Percentiles rank a stretch among this genome's conserved stretches.
Conservation (phyloP, 192 early-diverging fungal species). For the Gryganskiella cystojenkinii region DNA sequence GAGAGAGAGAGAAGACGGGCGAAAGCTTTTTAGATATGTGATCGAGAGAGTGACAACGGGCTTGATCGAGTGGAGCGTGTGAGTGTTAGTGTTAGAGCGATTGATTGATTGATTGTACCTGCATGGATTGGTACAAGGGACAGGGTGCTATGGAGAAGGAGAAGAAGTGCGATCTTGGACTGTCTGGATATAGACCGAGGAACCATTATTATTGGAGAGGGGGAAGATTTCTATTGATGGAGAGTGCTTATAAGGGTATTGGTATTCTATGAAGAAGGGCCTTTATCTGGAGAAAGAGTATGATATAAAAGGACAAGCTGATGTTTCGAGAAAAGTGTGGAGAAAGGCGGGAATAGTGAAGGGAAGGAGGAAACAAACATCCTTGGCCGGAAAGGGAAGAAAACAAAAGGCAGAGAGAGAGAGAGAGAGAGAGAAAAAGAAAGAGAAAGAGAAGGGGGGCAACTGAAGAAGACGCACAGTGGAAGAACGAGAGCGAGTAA, state of each 20-base stretch:
- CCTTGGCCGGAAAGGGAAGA: background rate
- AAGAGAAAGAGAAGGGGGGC: background rate
- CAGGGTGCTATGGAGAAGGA: background rate
- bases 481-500: too few relatives aligned
- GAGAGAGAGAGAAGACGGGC: background rate
- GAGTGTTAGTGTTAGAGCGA: too few relatives aligned
- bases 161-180: background rate
- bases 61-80: too few relatives aligned
- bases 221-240: background rate
- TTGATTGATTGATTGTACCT: constrained; percentile 28
- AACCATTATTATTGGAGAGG: constrained; percentile 9
- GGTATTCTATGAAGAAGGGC: background rate
- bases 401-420: constrained; percentile 3
- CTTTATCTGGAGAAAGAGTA: background rate
- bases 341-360: background rate
- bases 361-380: background rate
- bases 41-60: background rate
- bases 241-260: background rate
- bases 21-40: background rate
- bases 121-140: constrained; percentile 4
- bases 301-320: background rate
- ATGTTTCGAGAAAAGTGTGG: background rate
- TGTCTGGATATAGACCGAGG: background rate
- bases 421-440: background rate
- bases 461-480: too few relatives aligned